Evolutionary conservation across 306 rosid species (phyloP), one percentile per base, ranked within the genome.

Genomic region (peach (Prunus persica)): DNA sequence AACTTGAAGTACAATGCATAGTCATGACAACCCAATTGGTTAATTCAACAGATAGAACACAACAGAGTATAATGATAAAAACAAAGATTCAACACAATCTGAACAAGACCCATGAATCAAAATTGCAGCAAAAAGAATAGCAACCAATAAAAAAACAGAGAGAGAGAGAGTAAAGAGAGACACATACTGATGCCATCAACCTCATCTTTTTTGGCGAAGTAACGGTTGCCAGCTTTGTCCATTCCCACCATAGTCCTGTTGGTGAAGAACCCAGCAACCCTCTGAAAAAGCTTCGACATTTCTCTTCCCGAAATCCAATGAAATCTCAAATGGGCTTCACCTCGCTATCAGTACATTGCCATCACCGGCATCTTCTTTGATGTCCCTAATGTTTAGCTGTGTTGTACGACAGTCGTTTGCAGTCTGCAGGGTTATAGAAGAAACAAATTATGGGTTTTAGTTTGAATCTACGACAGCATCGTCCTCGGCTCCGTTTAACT

Each of bases 131-230:
- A 4, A 20, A 38, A 73, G n/a, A 65, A 41, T 41, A 75, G 12
- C 24, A 30, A 46, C 13, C 16, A 60, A 69, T 27, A 71, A 3
- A 2, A 32, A 6, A 38, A 38, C 2, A 6, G 9, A 38, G 2
- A 38, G 41, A 38, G 41, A 54, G 61, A 8, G 81, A 69, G 66
- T 6, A 77, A n/a, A 76, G 73, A 84, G 77, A 82, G 65, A 57
- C 71, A 86, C 96, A 86, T 85, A 94, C 98, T 61, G 86, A 82
- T 60, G 22, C 97, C 97, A 79, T 92, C 98, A 51, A 94, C 9
- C 67, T 85, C 86, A 79, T 90, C 96, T 14, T 71, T 83, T 83
- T 79, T 86, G 50, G 89, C 67, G 79, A 94, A 92, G 83, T 91
- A 94, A 67, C 75, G 83, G 75, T 94, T 94, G 67, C 98, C 97